Evolutionary conservation across 345 rosid genomes (phyloP), one percentile per base, ranked within the genome.

Genomic region (Rhodamnia argentea): DNA sequence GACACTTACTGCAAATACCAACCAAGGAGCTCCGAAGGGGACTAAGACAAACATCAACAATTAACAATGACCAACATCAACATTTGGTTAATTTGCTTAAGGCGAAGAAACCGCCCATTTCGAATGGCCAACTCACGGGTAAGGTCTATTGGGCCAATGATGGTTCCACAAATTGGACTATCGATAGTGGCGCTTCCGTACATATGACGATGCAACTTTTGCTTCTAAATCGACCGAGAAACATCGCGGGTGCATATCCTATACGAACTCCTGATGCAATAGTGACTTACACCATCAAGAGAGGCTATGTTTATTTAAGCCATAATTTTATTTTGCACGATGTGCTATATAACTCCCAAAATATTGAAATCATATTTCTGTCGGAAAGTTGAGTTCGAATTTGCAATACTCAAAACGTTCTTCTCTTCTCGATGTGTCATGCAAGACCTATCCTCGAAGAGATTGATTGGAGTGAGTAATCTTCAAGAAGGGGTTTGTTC

Each of bases 361-460:
- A 4, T 84, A 86, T 42, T 81, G 54, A 27, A 81, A 89, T 59
- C n/a, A 87, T 2, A 42, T 87, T 4, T 86, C 82, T 14, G 83
- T 84, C 6, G 27, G 85, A 4, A 54, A 42, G 8, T 22, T 83
- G 4, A 82, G 42, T 3, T 0, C 18, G 0, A 85, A 82, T 2
- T 44, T 84, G 44, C 52, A 82, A 51, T 89, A 83, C 13, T 50
- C n/a, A 18, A 84, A 10, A 50, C 32, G 1, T 89, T 89, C 40
- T 53, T 76, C 14, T 54, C 64, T 5, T 13, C n/a, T 11, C 52
- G 5, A 20, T 85, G 74, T 54, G 11, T 47, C 13, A 27, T 89
- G 11, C 70, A 86, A 42, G 88, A 88, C 83, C 82, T 50, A 2
- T 52, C 83, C 74, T 76, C 78, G 83, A 82, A 40, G 87, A 86